phyloP scores from a whole-genome alignment of 2,329 filamentous ascomycete genomes.

The Elsinoe perseae region DNA sequence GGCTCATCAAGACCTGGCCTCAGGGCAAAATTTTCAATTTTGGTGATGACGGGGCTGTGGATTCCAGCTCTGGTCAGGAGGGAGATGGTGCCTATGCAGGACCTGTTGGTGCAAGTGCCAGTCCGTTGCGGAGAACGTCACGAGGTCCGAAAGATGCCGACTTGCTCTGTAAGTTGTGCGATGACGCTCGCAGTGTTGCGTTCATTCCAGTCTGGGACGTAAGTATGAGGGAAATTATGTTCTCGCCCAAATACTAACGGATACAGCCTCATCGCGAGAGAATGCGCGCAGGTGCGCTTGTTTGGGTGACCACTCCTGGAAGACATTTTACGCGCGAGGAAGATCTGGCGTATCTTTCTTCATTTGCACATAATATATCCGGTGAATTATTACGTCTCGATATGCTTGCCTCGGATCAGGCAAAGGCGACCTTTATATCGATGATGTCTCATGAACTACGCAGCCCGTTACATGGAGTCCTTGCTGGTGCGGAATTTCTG shows the following conservation, averaged over 20 bases:
- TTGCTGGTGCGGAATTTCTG: slow-evolving; percentile 45
- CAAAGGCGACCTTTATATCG: slow-evolving; percentile 46
- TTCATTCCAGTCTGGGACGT: slow-evolving; percentile 46
- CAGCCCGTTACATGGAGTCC: slow-evolving; percentile 41
- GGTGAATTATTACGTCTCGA: slow-evolving; percentile 33
- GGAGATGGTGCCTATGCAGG: not conserved
- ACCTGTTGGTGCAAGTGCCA: not conserved
- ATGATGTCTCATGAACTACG: slow-evolving; percentile 46
- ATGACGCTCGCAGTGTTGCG: slow-evolving; percentile 39
- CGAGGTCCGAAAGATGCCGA: not conserved
- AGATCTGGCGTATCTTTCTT: slow-evolving; percentile 32
- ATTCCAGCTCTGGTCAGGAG: slow-evolving; percentile 22
- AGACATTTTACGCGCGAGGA: slow-evolving; percentile 30
- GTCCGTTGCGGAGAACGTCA: not conserved
- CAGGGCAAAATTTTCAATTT: slow-evolving; percentile 26
- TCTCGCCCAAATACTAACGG: not conserved
- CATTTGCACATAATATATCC: slow-evolving; percentile 35
- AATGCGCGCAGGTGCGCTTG: slow-evolving; percentile 23
- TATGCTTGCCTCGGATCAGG: slow-evolving; percentile 35
- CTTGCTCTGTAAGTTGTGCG: slow-evolving; percentile 27
- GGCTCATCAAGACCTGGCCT: slow-evolving; percentile 22
- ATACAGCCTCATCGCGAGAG: slow-evolving; percentile 3
- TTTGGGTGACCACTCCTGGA: slow-evolving; percentile 36
- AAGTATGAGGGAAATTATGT: not conserved
- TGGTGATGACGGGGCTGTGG: slow-evolving; percentile 19